Evolutionary conservation across 371 early-diverging fungal species (phyloP).

Genomic region (Apophysomyces sp.): DNA sequence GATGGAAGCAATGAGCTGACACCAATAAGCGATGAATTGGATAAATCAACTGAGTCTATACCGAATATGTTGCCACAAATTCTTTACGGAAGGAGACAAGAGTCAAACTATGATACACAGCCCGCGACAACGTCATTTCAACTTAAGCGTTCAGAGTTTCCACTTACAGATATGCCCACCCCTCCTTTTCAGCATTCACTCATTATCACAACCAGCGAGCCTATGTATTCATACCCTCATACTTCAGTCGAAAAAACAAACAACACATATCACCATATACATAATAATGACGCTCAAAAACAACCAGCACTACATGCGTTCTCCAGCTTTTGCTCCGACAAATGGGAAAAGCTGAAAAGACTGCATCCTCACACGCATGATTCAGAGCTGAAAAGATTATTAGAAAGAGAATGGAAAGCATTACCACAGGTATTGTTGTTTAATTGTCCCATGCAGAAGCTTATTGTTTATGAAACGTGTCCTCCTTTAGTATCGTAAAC

Average conservation of each 20-base stretch:
- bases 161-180: neutral
- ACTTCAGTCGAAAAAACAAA: neutral
- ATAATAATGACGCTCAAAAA: neutral
- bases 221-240: neutral
- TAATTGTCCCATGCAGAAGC: neutral
- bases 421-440: conserved; percentile 1
- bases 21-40: neutral
- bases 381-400: conserved; percentile 10
- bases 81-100: neutral
- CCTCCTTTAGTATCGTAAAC: neutral
- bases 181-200: neutral
- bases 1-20: neutral
- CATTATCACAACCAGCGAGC: neutral
- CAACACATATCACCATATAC: neutral
- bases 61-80: neutral
- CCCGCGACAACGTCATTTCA: neutral
- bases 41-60: neutral
- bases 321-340: conserved; percentile 9
- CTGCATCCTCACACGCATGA: conserved; percentile 2
- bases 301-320: neutral
- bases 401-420: conserved; percentile 12
- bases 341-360: neutral
- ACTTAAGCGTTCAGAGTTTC: neutral
- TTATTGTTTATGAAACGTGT: neutral
- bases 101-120: neutral